Evolutionary conservation across 441 rosid genomes (phyloP).

Genomic region (Breynia disticha): DNA sequence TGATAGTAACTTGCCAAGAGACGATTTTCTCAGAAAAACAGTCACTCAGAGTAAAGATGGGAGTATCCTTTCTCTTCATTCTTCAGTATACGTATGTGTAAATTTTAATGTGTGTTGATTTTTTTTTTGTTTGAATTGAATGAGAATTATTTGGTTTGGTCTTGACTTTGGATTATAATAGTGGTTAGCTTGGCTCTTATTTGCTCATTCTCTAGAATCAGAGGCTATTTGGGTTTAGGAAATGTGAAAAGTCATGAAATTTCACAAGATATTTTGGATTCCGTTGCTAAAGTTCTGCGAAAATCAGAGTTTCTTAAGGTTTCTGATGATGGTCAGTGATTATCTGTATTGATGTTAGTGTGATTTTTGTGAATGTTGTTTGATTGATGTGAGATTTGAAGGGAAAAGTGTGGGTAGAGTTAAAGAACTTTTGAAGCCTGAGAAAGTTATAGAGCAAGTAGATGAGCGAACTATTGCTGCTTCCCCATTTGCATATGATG

Average conservation of each 20-base stretch:
- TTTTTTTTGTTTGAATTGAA: background rate
- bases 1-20: conserved; percentile 42
- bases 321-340: conserved; percentile 35
- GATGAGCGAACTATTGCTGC: conserved; percentile 41
- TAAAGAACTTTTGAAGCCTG: conserved; percentile 29
- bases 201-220: conserved; percentile 49
- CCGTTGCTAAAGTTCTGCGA: conserved; percentile 32
- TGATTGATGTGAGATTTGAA: conserved; percentile 4
- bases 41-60: conserved; percentile 34
- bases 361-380: background rate
- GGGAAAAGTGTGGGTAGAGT: conserved; percentile 38
- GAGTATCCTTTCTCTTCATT: conserved; percentile 27
- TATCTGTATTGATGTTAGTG: background rate
- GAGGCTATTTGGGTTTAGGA: conserved; percentile 33
- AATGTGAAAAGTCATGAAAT: conserved; percentile 28
- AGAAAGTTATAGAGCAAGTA: conserved; percentile 37
- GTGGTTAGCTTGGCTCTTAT: conserved; percentile 46
- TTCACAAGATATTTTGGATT: conserved; percentile 17
- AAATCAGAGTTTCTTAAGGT: conserved; percentile 32
- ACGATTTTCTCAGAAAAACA: conserved; percentile 28
- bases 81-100: background rate
- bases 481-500: conserved; percentile 37
- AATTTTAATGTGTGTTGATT: background rate
- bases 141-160: background rate
- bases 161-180: conserved; percentile 19